Conservation (phyloP, 352 stramenopile species). For the Phytophthora cryptogea region DNA sequence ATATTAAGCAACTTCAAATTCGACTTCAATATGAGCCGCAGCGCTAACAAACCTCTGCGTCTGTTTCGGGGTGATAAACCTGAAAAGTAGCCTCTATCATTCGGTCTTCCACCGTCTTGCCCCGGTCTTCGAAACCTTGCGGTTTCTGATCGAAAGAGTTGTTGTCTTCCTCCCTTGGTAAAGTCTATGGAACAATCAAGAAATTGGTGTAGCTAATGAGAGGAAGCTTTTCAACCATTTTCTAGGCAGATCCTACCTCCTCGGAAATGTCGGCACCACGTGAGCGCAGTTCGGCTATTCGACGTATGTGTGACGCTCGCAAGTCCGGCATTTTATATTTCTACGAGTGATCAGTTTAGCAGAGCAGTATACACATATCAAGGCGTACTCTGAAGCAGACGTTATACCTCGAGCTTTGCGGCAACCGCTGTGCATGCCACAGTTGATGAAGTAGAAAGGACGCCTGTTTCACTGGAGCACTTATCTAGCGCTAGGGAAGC, state of each 20-base stretch:
- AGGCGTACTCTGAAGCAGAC: not conserved
- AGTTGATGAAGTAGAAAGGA: slow-evolving; percentile 13
- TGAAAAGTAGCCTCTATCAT: slow-evolving; percentile 59
- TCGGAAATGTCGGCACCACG: slow-evolving; percentile 40
- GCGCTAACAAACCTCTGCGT: slow-evolving; percentile 50
- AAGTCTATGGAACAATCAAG: not conserved
- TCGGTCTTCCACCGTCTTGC: slow-evolving; percentile 25
- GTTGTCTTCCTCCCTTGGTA: slow-evolving; percentile 19
- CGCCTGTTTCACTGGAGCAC: slow-evolving; percentile 26
- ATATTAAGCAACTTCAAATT: no score
- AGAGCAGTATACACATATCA: not conserved
- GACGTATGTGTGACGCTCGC: slow-evolving; percentile 65
- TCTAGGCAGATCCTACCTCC: slow-evolving; percentile 16
- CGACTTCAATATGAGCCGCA: no score
- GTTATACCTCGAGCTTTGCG: slow-evolving; percentile 38
- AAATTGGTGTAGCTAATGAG: not conserved
- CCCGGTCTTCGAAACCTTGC: slow-evolving; percentile 22
- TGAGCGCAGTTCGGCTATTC: slow-evolving; percentile 60
- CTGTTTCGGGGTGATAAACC: slow-evolving; percentile 63
- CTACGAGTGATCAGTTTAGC: slow-evolving; percentile 15
- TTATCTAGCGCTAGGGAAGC: slow-evolving; percentile 16
- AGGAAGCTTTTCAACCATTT: not conserved
- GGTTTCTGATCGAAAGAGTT: slow-evolving; percentile 4
- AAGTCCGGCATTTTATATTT: slow-evolving; percentile 69
- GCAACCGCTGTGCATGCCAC: slow-evolving; percentile 5